Conservation (phyloP, 1,139 yeast species). For the Magnusiomyces suaveolens region DNA sequence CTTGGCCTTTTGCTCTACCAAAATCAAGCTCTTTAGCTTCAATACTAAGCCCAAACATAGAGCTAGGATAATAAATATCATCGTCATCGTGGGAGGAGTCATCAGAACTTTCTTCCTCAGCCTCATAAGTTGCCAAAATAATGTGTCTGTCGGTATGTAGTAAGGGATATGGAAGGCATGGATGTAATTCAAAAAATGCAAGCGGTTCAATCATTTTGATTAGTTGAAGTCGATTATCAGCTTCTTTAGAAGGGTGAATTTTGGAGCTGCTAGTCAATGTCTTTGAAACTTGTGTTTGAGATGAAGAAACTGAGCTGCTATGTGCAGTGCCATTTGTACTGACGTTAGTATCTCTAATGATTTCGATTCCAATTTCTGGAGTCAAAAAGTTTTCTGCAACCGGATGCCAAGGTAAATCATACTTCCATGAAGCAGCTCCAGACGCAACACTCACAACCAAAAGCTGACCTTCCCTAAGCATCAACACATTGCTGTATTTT, state of each 20-base stretch:
- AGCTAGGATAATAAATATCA: conserved; percentile 5
- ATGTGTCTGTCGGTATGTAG: conserved; percentile 37
- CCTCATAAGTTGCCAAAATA: conserved; percentile 21
- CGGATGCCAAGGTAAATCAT: conserved; percentile 35
- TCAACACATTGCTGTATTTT: conserved; percentile 8
- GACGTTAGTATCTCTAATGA: not conserved
- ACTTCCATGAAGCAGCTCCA: conserved; percentile 40
- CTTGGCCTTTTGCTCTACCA: conserved; percentile 23
- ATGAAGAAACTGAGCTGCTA: no score
- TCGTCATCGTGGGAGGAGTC: conserved; percentile 1
- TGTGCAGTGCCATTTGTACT: no score
- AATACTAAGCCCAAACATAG: conserved; percentile 19
- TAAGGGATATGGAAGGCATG: conserved; percentile 48
- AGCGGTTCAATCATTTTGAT: conserved; percentile 35
- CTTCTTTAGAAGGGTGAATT: conserved; percentile 1
- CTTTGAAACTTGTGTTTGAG: no score
- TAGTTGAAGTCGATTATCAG: not conserved
- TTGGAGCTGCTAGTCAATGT: not conserved
- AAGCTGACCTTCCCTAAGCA: conserved; percentile 32
- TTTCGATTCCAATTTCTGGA: not conserved
- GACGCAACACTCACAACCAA: conserved; percentile 38
- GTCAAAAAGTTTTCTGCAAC: conserved; percentile 16
- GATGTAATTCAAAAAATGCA: conserved; percentile 56
- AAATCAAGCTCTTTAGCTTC: conserved; percentile 20
- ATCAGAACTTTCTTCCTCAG: conserved; percentile 7